Conservation (phyloP, 164 flowering plant genomes). For the Annona squamosa region DNA sequence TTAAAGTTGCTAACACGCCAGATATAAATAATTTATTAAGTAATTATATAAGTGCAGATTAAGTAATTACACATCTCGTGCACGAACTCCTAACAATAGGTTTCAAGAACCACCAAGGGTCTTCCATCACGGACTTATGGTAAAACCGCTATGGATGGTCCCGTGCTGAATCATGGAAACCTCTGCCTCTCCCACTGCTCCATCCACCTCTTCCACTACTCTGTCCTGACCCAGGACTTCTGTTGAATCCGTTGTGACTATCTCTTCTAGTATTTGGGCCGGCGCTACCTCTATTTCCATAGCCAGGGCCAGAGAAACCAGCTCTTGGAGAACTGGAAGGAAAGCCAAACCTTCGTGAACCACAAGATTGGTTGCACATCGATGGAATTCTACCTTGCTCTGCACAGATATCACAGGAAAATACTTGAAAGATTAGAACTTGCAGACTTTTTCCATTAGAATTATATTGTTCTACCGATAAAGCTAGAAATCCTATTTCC, state of each 20-base stretch:
- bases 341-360: conserved; percentile 6
- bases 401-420: conserved; percentile 1
- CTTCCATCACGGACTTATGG: conserved; percentile 65
- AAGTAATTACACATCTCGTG: too few relatives aligned
- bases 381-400: conserved; percentile 21
- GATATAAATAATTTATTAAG: too few relatives aligned
- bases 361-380: conserved; percentile 17
- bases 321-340: conserved; percentile 19
- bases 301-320: conserved; percentile 20
- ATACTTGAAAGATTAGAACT: too few relatives aligned
- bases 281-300: conserved; percentile 22
- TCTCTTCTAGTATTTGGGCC: conserved; percentile 22
- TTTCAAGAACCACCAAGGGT: conserved; percentile 62
- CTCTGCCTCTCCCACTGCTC: conserved; percentile 35
- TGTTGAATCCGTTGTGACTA: conserved; percentile 10
- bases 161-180: conserved; percentile 28
- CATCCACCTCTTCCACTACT: conserved; percentile 13
- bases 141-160: conserved; percentile 38
- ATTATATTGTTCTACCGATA: too few relatives aligned
- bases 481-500: too few relatives aligned
- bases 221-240: conserved; percentile 17
- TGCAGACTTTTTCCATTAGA: too few relatives aligned
- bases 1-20: too few relatives aligned
- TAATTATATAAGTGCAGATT: too few relatives aligned
- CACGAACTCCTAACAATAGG: conserved; percentile 42